Evolutionary conservation across 1,139 yeast genomes (phyloP).

Genomic region (Lodderomyces jiufengensis): DNA sequence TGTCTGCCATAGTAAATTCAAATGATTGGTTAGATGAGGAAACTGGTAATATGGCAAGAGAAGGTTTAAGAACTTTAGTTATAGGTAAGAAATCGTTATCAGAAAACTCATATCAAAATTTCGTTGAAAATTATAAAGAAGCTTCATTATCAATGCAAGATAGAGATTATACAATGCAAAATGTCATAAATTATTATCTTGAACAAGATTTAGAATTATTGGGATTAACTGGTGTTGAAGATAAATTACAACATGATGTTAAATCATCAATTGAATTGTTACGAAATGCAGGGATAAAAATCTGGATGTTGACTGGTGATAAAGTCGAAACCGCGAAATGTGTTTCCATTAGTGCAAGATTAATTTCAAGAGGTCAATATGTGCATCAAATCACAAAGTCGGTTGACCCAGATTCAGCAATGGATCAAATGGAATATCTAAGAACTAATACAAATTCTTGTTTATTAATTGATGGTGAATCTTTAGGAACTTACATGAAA

Average conservation of each 20-base stretch:
- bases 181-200: constrained; percentile 61
- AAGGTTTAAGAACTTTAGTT: constrained; percentile 92
- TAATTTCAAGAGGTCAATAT: constrained; percentile 90
- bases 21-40: constrained; percentile 99
- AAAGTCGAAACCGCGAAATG: constrained; percentile 98
- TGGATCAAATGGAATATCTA: constrained; percentile 70
- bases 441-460: constrained; percentile 67
- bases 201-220: constrained; percentile 82
- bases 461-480: constrained; percentile 90
- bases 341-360: constrained; percentile 90
- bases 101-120: constrained; percentile 53
- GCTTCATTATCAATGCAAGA: constrained; percentile 79
- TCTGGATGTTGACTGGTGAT: constrained; percentile 99
- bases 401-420: constrained; percentile 57
- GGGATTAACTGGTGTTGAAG: constrained; percentile 97
- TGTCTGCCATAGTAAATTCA: constrained; percentile 76
- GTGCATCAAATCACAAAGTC: constrained; percentile 81
- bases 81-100: constrained; percentile 76
- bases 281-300: constrained; percentile 93
- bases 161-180: constrained; percentile 72
- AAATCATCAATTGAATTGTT: constrained; percentile 87
- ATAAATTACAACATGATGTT: constrained; percentile 85
- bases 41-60: constrained; percentile 96
- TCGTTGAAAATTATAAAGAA: constrained; percentile 58
- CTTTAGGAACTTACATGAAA: constrained; percentile 66